Evolutionary conservation across 176 grass and related monocot genomes (phyloP), one percentile per base, ranked within the genome.

Genomic region (Rhipidocladum racemiflorum): DNA sequence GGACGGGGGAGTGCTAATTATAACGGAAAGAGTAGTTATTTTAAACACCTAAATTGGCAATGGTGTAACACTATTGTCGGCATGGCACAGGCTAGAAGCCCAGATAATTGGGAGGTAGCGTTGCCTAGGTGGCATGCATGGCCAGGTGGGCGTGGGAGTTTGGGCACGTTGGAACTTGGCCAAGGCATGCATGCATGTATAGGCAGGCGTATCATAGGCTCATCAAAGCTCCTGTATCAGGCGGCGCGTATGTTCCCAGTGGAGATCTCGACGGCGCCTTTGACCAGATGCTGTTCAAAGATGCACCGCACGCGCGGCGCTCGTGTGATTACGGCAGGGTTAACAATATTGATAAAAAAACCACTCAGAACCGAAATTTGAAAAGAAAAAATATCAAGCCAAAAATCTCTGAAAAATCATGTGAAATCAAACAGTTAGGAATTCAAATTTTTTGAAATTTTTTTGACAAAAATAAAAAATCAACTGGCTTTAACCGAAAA

Each of bases 121-220:
- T 34, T 34, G 32, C 32, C 49, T 48, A 38, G 44, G 23, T 42
- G 28, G 20, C 28, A 44, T 85, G 76, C 68, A 28, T 49, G 85
- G 53, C 40, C 74, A 77, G 76, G 75, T 66, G 79, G 62, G 42
- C 77, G 70, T 89, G 82, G 87, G 82, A 89, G 87, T 89, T 89
- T 89, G 87, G 83, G 82, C 77, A 70, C 71, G 82, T 85, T 81
- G 87, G 87, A 85, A 89, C 87, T 85, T 85, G 87, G 39, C n/a
- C 79, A 82, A 1, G 48, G 82, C n/a, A n/a, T n/a, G 30, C 18
- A 49, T n/a, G 64, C 54, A 69, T 30, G 11, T 16, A 30, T 65
- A 61, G 50, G 71, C 34, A 67, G 59, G 63, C 23, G 72, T 32
- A 76, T 59, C 79, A 34, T 64, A 87, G 85, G 79, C 55, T 78